Percentiles rank a stretch among this genome's conserved stretches.
These are phyloP conservation scores for Neurospora sp. DNA, from an alignment of 495 filamentous ascomycete genomes.

Conservation along the genomic window DNA sequence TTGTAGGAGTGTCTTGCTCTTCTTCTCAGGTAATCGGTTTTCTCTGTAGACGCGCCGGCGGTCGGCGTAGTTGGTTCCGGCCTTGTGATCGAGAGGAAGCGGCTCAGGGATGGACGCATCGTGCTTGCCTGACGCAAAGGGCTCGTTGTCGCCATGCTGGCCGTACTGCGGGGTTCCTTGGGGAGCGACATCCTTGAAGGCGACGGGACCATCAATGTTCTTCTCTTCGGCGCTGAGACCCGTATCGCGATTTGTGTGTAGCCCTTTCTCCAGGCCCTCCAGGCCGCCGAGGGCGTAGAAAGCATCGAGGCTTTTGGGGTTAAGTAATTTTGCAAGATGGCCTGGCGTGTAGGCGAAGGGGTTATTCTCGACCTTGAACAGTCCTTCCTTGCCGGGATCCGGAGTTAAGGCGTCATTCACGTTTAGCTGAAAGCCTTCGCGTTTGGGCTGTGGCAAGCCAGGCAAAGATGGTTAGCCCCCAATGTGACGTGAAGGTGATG, in stretches of 20 bases:
- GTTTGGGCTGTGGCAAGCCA: background rate
- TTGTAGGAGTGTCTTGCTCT: constrained; percentile 59
- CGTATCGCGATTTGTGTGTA: constrained; percentile 52
- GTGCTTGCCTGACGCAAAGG: constrained; percentile 9
- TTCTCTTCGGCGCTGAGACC: constrained; percentile 60
- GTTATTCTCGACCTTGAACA: constrained; percentile 53
- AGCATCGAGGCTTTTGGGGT: constrained; percentile 62
- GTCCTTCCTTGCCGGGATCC: constrained; percentile 52
- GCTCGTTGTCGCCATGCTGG: constrained; percentile 15
- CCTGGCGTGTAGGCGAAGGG: constrained; percentile 61
- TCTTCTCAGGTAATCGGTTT: constrained; percentile 65
- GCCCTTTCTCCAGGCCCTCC: constrained; percentile 53
- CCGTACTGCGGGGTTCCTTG: constrained; percentile 24
- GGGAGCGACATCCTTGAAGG: constrained; percentile 45
- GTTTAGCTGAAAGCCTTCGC: constrained; percentile 21
- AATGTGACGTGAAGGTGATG: background rate
- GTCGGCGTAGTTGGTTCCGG: constrained; percentile 42
- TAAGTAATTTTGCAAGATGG: constrained; percentile 60
- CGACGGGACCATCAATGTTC: constrained; percentile 43
- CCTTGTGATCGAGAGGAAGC: background rate
- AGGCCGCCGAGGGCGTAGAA: constrained; percentile 61
- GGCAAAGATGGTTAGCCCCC: background rate
- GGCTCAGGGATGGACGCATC: constrained; percentile 3
- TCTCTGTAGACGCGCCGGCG: constrained; percentile 58
- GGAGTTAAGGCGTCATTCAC: constrained; percentile 49